Evolutionary conservation across 768 basidiomycete genomes (phyloP).

Genomic region (Filobasidium floriforme): DNA sequence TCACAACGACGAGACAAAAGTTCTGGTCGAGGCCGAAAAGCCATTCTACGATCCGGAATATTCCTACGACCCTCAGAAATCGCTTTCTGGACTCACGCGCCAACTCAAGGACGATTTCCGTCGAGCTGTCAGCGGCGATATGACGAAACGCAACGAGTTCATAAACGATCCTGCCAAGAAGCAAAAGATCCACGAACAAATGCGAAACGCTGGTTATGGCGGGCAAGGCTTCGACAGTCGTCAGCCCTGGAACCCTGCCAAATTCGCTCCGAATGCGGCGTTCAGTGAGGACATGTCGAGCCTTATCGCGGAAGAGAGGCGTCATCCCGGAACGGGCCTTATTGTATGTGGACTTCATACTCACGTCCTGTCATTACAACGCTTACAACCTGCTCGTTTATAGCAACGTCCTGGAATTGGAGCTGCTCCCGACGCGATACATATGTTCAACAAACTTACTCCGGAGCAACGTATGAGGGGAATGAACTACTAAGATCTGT

Average conservation of each 20-base stretch:
- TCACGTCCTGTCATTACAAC: too few species aligned
- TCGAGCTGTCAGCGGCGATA: not conserved
- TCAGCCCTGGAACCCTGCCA: not conserved
- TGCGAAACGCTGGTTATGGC: not conserved
- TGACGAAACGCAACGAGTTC: not conserved
- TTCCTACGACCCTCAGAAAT: not conserved
- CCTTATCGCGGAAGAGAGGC: not conserved
- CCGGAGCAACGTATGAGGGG: not conserved
- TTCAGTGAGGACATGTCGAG: conserved; percentile 6
- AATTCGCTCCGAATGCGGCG: not conserved
- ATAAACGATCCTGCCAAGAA: not conserved
- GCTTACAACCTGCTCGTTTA: too few species aligned
- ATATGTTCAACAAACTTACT: not conserved
- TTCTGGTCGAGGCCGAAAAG: not conserved
- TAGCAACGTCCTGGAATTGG: not conserved
- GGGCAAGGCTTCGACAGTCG: not conserved
- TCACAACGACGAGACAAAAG: not conserved
- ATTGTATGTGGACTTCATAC: not conserved
- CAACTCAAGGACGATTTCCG: not conserved
- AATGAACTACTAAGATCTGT: too few species aligned
- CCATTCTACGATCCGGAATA: not conserved
- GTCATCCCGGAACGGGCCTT: not conserved
- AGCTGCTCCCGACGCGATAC: not conserved
- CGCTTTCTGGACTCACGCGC: not conserved
- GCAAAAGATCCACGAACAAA: not conserved